These are phyloP conservation scores for Penicillium roqueforti DNA, from an alignment of 495 filamentous ascomycete genomes.

Conservation along the genomic window DNA sequence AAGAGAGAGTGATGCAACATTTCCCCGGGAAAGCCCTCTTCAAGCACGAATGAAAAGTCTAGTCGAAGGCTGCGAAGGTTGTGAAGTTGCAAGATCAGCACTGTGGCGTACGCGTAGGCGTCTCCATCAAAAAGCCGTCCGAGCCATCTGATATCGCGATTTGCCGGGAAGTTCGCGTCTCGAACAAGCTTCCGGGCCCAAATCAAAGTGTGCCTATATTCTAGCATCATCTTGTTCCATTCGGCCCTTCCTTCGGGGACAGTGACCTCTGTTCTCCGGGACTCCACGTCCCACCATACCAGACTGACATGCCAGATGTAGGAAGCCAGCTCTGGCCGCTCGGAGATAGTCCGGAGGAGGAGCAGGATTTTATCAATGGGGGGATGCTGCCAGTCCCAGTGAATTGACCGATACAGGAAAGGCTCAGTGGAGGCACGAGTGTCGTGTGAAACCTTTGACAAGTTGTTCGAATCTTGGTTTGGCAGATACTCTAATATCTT, in stretches of 20 bases:
- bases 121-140: not conserved
- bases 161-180: not conserved
- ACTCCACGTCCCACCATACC: not conserved
- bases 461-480: not conserved
- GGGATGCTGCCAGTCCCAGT: not conserved
- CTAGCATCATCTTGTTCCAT: not conserved
- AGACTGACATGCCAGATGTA: not conserved
- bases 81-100: slow-evolving; percentile 7
- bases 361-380: not conserved
- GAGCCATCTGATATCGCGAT: not conserved
- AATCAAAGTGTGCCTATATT: not conserved
- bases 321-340: not conserved
- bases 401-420: not conserved
- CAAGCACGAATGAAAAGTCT: slow-evolving; percentile 4
- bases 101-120: slow-evolving; percentile 1
- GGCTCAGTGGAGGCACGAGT: not conserved
- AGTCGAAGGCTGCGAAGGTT: slow-evolving; percentile 11
- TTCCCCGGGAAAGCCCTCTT: not conserved
- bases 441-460: not conserved
- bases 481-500: not conserved
- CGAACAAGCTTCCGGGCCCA: not conserved
- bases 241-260: not conserved
- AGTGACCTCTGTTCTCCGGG: fast-evolving
- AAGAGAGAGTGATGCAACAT: slow-evolving; percentile 12
- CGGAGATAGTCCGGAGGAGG: not conserved